Evolutionary conservation across 306 rosid genomes (phyloP), one percentile per base, ranked within the genome.

Genomic region (Begonia masoniana): DNA sequence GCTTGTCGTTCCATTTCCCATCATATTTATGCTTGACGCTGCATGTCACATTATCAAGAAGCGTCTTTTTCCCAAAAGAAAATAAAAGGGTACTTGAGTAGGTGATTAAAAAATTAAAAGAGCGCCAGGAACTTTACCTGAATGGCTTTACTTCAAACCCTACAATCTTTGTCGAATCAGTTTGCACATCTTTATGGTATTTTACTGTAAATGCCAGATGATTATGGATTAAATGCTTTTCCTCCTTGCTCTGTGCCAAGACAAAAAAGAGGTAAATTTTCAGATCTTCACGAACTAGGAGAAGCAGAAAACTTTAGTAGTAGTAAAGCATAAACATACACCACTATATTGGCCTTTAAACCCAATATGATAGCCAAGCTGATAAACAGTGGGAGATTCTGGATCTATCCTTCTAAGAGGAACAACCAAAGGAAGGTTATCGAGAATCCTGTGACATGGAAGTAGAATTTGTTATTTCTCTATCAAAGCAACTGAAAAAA

Each of bases 1-100:
- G 69, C 41, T 23, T 71, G 46, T 61, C 84, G 10, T 68, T 71
- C 96, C 96, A 92, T 50, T 83, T 79, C 43, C 96, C 96, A 11
- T 92, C 95, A 46, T 65, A 77, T 64, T 81, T 94, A 51, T 92
- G 99, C 71, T 81, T 92, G 51, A 79, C 84, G 68, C 99, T 92
- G 88, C 55, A 70, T 8, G 13, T 46, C 31, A 50, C 19, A 15
- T 50, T n/a, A 17, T 17, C 54, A 50, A 10, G 16, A 47, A 1
- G 51, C n/a, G 9, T 15, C n/a, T 47, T 47, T 43, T 47, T 47
- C 14, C 50, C 50, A 47, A 47, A 68, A 51, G 55, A 51, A 51
- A 59, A 49, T 51, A 63, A 71, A 50, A 58, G 50, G 39, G 39
- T 6, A 7, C 39, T 31, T 31, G 39, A 31, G 39, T 31, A 31